phyloP scores from a whole-genome alignment of 768 basidiomycete genomes.

The Hypsizygus marmoreus region DNA sequence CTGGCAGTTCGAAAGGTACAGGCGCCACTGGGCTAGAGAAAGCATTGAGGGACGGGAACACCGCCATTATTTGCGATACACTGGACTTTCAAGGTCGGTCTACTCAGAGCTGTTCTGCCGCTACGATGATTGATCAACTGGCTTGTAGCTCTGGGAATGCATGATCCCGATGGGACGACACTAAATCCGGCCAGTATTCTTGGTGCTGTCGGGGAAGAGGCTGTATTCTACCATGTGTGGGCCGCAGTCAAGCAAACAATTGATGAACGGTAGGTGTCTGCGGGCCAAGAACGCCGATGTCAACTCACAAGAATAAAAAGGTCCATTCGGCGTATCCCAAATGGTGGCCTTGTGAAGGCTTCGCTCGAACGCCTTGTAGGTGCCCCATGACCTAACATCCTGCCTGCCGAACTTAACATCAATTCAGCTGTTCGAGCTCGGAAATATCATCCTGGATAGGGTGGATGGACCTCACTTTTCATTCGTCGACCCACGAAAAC shows the following conservation, averaged over 20 bases:
- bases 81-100: constrained; percentile 45
- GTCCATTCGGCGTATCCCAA: constrained; percentile 12
- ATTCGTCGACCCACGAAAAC: constrained; percentile 52
- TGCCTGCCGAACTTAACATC: constrained; percentile 6
- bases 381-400: constrained; percentile 5
- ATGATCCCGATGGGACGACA: constrained; percentile 30
- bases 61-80: constrained; percentile 44
- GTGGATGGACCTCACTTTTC: constrained; percentile 49
- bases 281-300: constrained; percentile 5
- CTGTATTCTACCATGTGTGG: constrained; percentile 33
- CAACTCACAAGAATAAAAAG: not conserved
- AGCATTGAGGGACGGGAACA: constrained; percentile 22
- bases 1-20: not conserved
- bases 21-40: constrained; percentile 11
- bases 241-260: constrained; percentile 30
- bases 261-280: constrained; percentile 19
- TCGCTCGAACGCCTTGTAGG: constrained; percentile 32
- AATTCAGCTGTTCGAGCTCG: constrained; percentile 52
- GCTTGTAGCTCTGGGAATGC: constrained; percentile 20
- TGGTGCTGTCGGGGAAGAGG: constrained; percentile 14
- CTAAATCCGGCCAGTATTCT: constrained; percentile 22
- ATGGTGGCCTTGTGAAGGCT: constrained; percentile 10
- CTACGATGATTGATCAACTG: not conserved
- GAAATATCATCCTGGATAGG: constrained; percentile 43
- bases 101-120: not conserved